Evolutionary conservation across 208 protist species (phyloP), one percentile per base, ranked within the genome.

Genomic region (Trypanosoma melophagium): DNA sequence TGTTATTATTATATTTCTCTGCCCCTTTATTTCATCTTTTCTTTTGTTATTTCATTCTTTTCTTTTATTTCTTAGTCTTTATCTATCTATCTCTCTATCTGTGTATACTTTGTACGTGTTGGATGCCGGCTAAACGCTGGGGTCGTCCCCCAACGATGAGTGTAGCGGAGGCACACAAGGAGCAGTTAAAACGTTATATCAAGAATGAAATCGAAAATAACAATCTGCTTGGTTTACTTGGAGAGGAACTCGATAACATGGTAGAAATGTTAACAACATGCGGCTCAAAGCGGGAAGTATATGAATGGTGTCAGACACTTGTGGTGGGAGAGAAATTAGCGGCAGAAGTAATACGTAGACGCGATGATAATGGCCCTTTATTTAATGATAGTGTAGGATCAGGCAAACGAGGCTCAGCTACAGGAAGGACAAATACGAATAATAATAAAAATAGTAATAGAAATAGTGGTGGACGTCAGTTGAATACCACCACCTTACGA

Each of bases 191-290:
- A 16, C 52, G 79, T 12, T 93, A 82, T 72, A 84, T 96, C n/a
- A 78, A 72, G 56, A 63, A 55, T 17, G 69, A 82, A 45, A 92
- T 96, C 60, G 70, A 72, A 14, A 63, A 69, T 14, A 89, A 89
- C 60, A 96, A 96, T 68, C 77, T 75, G 64, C 77, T 96, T 0
- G 86, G 87, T 0, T 55, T 96, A 13, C 45, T 76, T 8, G 80
- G 84, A 19, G 84, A 87, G 12, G 90, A 96, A 68, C 74, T 96
- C 24, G 66, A 67, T 2, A 86, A 81, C 24, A 94, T 93, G 84
- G 80, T 69, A 3, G 66, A 51, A 1, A 81, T 85, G 74, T 58
- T 96, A 10, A 57, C 82, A 24, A 69, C 74, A 22, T 77, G 70
- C 44, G 80, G 77, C 22, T 87, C 86, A 0, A 79, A 74, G 7